Percentiles rank a stretch among this genome's conserved stretches.
phyloP scores from a whole-genome alignment of 495 filamentous ascomycete genomes.

The Xylaria grammica region DNA sequence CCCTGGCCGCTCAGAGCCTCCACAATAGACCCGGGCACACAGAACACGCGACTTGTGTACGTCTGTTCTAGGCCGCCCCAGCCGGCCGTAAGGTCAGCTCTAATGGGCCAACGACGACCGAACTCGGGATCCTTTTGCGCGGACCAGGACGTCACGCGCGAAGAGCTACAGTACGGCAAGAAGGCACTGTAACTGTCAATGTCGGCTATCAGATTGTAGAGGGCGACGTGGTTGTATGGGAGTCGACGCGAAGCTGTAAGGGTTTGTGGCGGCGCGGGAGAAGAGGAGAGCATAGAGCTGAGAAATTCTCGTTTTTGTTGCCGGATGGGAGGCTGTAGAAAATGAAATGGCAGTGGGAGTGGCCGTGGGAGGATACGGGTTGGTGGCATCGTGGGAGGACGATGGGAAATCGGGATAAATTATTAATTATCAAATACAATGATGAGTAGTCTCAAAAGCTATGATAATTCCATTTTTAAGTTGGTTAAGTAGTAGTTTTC shows the following conservation, averaged over 20 bases:
- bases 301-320: constrained; percentile 42
- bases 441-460: not conserved
- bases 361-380: constrained; percentile 13
- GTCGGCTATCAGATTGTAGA: constrained; percentile 86
- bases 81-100: constrained; percentile 81
- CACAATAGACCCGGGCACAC: constrained; percentile 68
- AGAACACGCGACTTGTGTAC: constrained; percentile 78
- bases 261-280: constrained; percentile 48
- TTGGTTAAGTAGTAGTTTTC: not conserved
- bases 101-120: constrained; percentile 62
- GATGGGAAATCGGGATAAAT: not conserved
- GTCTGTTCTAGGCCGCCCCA: constrained; percentile 82
- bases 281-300: constrained; percentile 39
- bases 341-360: constrained; percentile 1
- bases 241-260: constrained; percentile 79
- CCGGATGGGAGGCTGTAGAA: not conserved
- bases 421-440: not conserved
- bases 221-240: constrained; percentile 68
- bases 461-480: constrained; percentile 17
- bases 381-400: constrained; percentile 18
- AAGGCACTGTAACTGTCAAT: constrained; percentile 80
- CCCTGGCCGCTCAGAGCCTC: constrained; percentile 77
- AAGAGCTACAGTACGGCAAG: constrained; percentile 82
- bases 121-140: constrained; percentile 46
- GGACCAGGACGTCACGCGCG: constrained; percentile 67